phyloP scores from a whole-genome alignment of 2,329 filamentous ascomycete genomes.

The Aquanectria penicillioides region DNA sequence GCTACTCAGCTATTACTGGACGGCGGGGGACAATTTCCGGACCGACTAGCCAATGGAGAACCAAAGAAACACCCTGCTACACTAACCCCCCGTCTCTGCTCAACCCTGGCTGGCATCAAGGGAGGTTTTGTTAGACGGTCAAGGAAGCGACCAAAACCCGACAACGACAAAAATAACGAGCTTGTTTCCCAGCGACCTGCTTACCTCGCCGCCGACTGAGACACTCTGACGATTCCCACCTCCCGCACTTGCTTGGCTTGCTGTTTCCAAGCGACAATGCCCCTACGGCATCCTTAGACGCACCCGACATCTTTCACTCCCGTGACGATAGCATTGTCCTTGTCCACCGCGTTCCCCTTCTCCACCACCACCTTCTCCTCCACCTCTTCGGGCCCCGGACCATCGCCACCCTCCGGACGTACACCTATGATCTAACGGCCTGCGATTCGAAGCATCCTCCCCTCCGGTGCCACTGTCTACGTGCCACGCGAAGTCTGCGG shows the following conservation, averaged over 20 bases:
- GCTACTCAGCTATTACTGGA: constrained; percentile 3
- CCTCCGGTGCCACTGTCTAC: constrained; percentile 25
- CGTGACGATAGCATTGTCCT: constrained; percentile 32
- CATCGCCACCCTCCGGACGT: constrained; percentile 13
- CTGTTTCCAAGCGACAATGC: constrained; percentile 40
- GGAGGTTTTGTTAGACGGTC: no score
- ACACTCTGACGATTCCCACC: constrained; percentile 20
- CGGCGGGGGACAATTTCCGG: constrained; percentile 49
- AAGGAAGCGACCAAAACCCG: constrained; percentile 29
- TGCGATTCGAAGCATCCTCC: constrained; percentile 11
- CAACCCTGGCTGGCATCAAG: constrained; percentile 36
- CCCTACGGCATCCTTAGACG: constrained; percentile 38
- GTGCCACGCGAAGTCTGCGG: constrained; percentile 26
- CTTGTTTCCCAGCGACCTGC: neutral
- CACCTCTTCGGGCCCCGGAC: constrained; percentile 11
- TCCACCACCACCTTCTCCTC: constrained; percentile 17
- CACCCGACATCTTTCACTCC: constrained; percentile 25
- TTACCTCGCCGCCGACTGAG: constrained; percentile 16
- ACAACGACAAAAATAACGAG: constrained; percentile 23
- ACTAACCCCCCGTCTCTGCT: constrained; percentile 23
- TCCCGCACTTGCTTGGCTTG: neutral
- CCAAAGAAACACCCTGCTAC: constrained; percentile 8
- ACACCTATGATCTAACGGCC: constrained; percentile 23
- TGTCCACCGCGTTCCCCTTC: constrained; percentile 30
- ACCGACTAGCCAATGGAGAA: constrained; percentile 40